These are phyloP conservation scores for Verticillium longisporum DNA, from an alignment of 2,329 filamentous ascomycete species.

Conservation along the genomic window DNA sequence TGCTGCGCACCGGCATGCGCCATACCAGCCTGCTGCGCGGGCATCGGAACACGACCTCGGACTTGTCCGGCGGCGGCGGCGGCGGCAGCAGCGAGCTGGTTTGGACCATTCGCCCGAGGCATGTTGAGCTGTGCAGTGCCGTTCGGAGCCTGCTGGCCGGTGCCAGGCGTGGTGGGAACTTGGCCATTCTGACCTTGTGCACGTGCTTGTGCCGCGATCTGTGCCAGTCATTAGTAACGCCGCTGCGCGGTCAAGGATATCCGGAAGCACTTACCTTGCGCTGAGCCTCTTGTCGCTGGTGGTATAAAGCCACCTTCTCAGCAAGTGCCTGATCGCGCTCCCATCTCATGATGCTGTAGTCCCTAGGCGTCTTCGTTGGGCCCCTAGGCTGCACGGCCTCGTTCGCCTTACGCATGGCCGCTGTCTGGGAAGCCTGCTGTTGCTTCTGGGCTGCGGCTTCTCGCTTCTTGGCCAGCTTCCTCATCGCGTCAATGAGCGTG, in stretches of 20 bases:
- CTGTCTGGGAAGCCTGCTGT: conserved; percentile 69
- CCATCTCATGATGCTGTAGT: conserved; percentile 84
- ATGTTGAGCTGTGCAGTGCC: conserved; percentile 18
- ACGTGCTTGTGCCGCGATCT: conserved; percentile 35
- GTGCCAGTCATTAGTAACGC: conserved; percentile 19
- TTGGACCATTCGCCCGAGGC: conserved; percentile 34
- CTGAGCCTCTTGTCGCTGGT: conserved; percentile 53
- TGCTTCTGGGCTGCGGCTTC: conserved; percentile 83
- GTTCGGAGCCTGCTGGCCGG: conserved; percentile 18
- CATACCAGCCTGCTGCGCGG: conserved; percentile 46
- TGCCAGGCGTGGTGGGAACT: conserved; percentile 31
- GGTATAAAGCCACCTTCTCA: conserved; percentile 50
- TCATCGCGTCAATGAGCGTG: conserved; percentile 87
- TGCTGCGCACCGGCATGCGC: conserved; percentile 33
- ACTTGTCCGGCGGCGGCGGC: conserved; percentile 30
- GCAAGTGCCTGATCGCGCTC: conserved; percentile 70
- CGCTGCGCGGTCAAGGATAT: neutral
- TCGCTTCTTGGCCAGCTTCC: conserved; percentile 89
- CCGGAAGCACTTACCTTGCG: conserved; percentile 43
- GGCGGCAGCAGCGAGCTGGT: conserved; percentile 26
- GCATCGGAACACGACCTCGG: conserved; percentile 46
- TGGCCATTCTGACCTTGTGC: conserved; percentile 38
- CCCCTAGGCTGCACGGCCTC: conserved; percentile 43
- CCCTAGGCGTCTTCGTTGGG: conserved; percentile 70
- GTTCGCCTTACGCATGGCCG: conserved; percentile 74